Percentiles rank a stretch among this genome's conserved stretches.
phyloP scores from a whole-genome alignment of 176 grass and related monocot genomes.

The Avena atlantica region DNA sequence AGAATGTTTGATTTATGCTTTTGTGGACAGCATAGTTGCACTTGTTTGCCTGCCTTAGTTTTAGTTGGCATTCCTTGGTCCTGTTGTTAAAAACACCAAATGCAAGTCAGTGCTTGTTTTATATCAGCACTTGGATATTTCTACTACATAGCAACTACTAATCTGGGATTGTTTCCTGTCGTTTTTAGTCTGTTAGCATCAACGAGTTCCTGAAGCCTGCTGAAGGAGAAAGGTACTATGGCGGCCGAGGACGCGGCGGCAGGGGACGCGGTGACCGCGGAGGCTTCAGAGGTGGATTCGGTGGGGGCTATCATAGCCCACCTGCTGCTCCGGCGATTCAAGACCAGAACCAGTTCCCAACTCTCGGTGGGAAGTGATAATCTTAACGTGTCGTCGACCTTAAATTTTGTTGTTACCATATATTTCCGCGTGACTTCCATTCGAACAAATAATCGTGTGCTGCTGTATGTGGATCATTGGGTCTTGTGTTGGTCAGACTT shows the following conservation, averaged over 20 bases:
- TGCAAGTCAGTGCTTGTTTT: not conserved
- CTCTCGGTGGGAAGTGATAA: constrained; percentile 72
- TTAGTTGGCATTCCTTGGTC: not conserved
- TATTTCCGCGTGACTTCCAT: not conserved
- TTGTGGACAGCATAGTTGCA: not conserved
- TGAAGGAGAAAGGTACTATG: constrained; percentile 76
- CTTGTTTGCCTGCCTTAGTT: not conserved
- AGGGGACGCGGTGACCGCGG: constrained; percentile 69
- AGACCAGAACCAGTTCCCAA: constrained; percentile 79
- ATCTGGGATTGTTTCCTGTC: not conserved
- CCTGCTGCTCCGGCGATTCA: constrained; percentile 63
- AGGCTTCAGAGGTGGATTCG: constrained; percentile 55
- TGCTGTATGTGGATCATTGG: constrained; percentile 13
- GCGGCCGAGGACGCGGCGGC: constrained; percentile 67
- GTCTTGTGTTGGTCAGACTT: constrained; percentile 28
- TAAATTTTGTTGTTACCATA: constrained; percentile 20
- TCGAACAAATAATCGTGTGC: constrained; percentile 52
- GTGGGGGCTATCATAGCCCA: constrained; percentile 30
- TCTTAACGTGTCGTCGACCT: not conserved
- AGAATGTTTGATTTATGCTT: not conserved
- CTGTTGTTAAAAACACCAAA: not conserved
- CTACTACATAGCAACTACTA: not conserved
- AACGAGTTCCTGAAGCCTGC: constrained; percentile 89
- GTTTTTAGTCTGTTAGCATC: constrained; percentile 66
- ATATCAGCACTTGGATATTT: not conserved